A percentile compares a stretch with the other conserved stretches of the same genome.
These are phyloP conservation scores for Barnettozyma populi DNA, from an alignment of 805 yeast genomes.

Conservation along the genomic window DNA sequence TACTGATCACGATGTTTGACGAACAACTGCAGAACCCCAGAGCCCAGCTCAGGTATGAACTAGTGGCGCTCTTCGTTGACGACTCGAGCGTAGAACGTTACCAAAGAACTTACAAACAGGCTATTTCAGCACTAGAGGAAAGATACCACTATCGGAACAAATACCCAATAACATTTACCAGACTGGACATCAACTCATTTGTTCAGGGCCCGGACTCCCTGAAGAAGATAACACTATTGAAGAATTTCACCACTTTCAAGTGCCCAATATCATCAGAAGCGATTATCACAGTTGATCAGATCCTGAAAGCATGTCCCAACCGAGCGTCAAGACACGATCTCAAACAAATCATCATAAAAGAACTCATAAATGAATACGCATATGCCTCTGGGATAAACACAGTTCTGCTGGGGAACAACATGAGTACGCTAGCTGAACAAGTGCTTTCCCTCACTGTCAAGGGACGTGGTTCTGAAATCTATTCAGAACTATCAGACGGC, in stretches of 20 bases:
- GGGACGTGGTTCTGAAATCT: constrained; percentile 75
- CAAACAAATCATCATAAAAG: constrained; percentile 38
- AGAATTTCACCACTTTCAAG: constrained; percentile 17
- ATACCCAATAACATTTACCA: constrained; percentile 35
- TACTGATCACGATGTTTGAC: constrained; percentile 50
- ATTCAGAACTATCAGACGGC: constrained; percentile 45
- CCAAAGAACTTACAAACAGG: constrained; percentile 10
- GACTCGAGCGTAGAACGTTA: constrained; percentile 26
- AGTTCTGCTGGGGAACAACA: constrained; percentile 68
- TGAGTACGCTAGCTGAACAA: constrained; percentile 79
- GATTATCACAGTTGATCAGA: constrained; percentile 23
- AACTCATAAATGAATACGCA: constrained; percentile 45
- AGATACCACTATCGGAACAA: constrained; percentile 14
- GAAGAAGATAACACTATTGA: constrained; percentile 30
- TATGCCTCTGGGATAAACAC: constrained; percentile 40
- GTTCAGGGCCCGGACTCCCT: constrained; percentile 25
- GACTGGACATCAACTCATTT: constrained; percentile 38
- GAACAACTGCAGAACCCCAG: constrained; percentile 60
- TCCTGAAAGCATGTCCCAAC: constrained; percentile 38
- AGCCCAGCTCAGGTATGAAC: constrained; percentile 62
- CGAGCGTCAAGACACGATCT: constrained; percentile 68
- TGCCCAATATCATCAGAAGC: constrained; percentile 11
- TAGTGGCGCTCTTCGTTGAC: constrained; percentile 47
- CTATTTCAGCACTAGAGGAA: constrained; percentile 15
- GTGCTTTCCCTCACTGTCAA: constrained; percentile 75